Conservation (phyloP, 192 early-diverging fungal species). For the Dissophora globulifera region DNA sequence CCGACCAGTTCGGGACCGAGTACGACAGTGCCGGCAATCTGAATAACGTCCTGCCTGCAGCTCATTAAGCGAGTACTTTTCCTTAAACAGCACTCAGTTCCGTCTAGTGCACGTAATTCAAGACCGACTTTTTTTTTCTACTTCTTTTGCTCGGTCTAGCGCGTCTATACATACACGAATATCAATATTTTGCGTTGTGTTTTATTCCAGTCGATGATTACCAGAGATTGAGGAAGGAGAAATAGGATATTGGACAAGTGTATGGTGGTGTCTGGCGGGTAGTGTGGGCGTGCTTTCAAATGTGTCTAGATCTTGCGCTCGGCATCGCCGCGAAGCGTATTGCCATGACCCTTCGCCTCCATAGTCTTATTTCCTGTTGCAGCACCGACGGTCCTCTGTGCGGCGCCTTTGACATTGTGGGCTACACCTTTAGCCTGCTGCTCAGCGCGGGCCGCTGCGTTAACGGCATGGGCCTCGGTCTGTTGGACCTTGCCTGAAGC, state of each 20-base stretch:
- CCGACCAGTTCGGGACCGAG: conserved; percentile 34
- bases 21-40: conserved; percentile 28
- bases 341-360: conserved; percentile 15
- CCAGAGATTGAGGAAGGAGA: too few species aligned
- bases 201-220: neutral
- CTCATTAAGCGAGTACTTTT: too few species aligned
- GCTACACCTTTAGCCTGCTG: conserved; percentile 22
- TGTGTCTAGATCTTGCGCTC: conserved; percentile 22
- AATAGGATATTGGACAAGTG: too few species aligned
- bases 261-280: too few species aligned
- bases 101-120: neutral
- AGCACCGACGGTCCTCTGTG: conserved; percentile 8
- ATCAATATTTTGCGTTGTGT: neutral
- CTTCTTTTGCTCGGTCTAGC: too few species aligned
- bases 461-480: conserved; percentile 16
- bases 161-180: too few species aligned
- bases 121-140: too few species aligned
- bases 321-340: conserved; percentile 11
- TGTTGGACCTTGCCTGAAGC: conserved; percentile 29
- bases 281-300: too few species aligned
- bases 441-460: conserved; percentile 10
- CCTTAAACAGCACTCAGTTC: too few species aligned
- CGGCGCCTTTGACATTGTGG: conserved; percentile 17
- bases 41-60: conserved; percentile 33
- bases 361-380: conserved; percentile 20